phyloP scores from a whole-genome alignment of 2,329 filamentous ascomycete genomes.

The Cladophialophora carrionii region DNA sequence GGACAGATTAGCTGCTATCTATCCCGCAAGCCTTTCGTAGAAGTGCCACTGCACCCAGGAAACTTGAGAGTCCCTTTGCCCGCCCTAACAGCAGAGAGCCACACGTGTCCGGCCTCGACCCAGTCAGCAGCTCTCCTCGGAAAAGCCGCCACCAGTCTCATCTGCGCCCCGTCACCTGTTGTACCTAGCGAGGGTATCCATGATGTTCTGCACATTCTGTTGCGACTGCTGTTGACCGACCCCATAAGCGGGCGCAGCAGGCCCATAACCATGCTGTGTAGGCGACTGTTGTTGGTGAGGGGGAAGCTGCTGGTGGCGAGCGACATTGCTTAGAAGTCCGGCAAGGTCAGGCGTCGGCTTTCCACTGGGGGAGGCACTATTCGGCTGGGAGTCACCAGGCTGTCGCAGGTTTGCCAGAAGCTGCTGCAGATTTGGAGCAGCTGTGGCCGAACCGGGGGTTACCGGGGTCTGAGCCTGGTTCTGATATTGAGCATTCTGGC shows the following conservation, averaged over 20 bases:
- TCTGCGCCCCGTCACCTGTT: slow-evolving; percentile 44
- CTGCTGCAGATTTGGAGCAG: slow-evolving; percentile 37
- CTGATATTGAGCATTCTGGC: slow-evolving; percentile 29
- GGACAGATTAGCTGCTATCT: neutral
- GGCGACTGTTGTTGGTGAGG: slow-evolving; percentile 25
- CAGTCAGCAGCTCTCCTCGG: neutral
- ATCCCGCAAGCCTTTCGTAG: neutral
- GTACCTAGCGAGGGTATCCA: slow-evolving; percentile 54
- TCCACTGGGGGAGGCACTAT: slow-evolving; percentile 42
- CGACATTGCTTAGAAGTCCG: slow-evolving; percentile 47
- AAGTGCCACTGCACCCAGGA: neutral
- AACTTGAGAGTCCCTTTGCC: neutral
- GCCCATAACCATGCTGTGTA: slow-evolving; percentile 33
- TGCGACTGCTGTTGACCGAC: slow-evolving; percentile 44
- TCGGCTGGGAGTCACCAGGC: slow-evolving; percentile 29
- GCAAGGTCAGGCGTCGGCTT: slow-evolving; percentile 47
- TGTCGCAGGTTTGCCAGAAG: slow-evolving; percentile 38
- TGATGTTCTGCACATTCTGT: slow-evolving; percentile 53
- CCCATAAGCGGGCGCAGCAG: slow-evolving; percentile 24
- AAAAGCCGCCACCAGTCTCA: neutral
- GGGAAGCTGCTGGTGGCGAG: slow-evolving; percentile 42
- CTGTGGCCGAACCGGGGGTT: slow-evolving; percentile 23
- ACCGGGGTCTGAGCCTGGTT: slow-evolving; percentile 24
- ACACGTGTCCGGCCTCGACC: neutral
- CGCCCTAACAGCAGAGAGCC: too few species aligned